Evolutionary conservation across 495 filamentous ascomycete genomes (phyloP).

Genomic region (Venustampulla echinocandica): DNA sequence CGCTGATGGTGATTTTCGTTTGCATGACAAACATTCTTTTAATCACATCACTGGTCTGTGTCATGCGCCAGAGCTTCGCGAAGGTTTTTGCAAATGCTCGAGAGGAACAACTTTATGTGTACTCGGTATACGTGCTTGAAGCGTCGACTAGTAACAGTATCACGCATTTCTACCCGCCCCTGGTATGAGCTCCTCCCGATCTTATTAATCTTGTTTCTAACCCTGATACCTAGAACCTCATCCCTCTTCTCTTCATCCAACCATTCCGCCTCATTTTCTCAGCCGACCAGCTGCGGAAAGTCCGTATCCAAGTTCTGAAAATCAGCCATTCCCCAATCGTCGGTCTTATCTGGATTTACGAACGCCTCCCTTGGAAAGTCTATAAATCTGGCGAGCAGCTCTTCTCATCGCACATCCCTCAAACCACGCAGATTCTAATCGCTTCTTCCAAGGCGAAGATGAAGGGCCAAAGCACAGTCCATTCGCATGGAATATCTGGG

Average conservation of each 20-base stretch:
- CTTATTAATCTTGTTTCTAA: constrained; percentile 13
- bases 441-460: background rate
- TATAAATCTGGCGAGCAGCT: background rate
- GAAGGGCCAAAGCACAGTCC: background rate
- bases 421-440: background rate
- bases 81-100: constrained; percentile 63
- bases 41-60: constrained; percentile 84
- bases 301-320: constrained; percentile 72
- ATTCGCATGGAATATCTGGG: background rate
- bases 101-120: constrained; percentile 84
- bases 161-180: constrained; percentile 64
- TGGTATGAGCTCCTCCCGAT: constrained; percentile 20
- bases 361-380: constrained; percentile 26
- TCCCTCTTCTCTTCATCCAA: constrained; percentile 74
- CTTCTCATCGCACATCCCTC: constrained; percentile 11
- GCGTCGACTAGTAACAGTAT: constrained; percentile 69
- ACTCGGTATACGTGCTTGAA: constrained; percentile 65
- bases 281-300: constrained; percentile 58
- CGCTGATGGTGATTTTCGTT: constrained; percentile 74
- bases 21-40: constrained; percentile 82
- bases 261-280: constrained; percentile 72
- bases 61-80: constrained; percentile 82
- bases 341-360: constrained; percentile 39
- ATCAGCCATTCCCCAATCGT: constrained; percentile 48
- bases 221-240: constrained; percentile 56